Conservation (phyloP, 2,329 filamentous ascomycete species). For the Colletotrichum sojae region DNA sequence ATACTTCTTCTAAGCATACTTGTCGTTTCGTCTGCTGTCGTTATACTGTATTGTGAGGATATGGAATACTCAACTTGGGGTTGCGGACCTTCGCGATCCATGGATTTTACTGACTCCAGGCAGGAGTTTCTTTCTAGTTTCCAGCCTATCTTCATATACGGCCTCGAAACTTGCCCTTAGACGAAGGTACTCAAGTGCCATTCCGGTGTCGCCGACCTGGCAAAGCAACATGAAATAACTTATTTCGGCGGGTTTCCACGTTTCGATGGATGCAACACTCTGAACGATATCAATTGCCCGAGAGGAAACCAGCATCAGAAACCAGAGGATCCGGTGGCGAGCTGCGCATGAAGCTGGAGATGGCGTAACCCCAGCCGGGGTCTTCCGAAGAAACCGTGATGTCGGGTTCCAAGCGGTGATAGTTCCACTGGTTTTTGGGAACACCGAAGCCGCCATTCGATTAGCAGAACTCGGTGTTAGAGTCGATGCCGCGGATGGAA, state of each 20-base stretch:
- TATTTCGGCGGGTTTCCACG: background rate
- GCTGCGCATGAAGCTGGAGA: background rate
- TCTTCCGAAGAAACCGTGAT: background rate
- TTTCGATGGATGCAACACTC: background rate
- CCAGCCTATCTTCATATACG: background rate
- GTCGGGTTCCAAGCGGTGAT: background rate
- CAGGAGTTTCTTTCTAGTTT: background rate
- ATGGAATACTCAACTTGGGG: no score
- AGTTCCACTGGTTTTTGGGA: no score
- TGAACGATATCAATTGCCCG: background rate
- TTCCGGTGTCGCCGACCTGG: background rate
- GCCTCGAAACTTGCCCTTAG: constrained; percentile 2
- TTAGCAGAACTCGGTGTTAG: no score
- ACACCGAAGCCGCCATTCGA: no score
- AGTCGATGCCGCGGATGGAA: no score
- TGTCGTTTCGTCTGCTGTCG: no score
- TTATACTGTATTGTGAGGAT: no score
- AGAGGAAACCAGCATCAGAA: background rate
- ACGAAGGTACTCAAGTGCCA: background rate
- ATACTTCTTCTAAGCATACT: no score
- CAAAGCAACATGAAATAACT: background rate
- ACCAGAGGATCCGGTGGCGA: background rate
- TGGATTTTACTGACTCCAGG: background rate
- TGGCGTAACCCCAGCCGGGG: background rate
- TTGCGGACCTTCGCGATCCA: no score